Evolutionary conservation across 176 grass and related monocot species (phyloP).

Genomic region (Cenchrus fungigraminus): DNA sequence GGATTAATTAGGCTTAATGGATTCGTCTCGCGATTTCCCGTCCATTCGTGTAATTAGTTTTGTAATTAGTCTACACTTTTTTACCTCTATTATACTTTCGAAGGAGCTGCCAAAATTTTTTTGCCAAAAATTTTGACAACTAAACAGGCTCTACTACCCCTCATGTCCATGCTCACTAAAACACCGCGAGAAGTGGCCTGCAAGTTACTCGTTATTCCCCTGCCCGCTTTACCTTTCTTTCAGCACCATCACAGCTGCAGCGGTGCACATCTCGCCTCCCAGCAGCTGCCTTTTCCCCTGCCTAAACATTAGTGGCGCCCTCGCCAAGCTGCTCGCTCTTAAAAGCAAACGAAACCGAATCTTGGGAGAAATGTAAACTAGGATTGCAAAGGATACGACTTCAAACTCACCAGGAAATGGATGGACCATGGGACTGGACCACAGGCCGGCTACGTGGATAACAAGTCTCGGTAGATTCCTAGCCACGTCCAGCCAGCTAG

Average conservation of each 20-base stretch:
- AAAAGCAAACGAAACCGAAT: conserved; percentile 49
- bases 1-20: too few species aligned
- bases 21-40: too few species aligned
- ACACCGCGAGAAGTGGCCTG: conserved; percentile 57
- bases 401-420: conserved; percentile 51
- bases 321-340: conserved; percentile 43
- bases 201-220: conserved; percentile 63
- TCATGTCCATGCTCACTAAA: not conserved
- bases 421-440: not conserved
- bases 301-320: conserved; percentile 49
- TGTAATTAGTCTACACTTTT: too few species aligned
- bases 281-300: conserved; percentile 9
- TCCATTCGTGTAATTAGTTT: too few species aligned
- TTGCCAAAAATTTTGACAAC: too few species aligned
- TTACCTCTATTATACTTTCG: too few species aligned
- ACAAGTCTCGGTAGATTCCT: conserved; percentile 62
- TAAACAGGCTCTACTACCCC: too few species aligned
- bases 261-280: not conserved
- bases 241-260: conserved; percentile 35
- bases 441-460: conserved; percentile 46
- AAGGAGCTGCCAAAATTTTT: too few species aligned
- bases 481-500: conserved; percentile 33
- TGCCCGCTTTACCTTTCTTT: conserved; percentile 55
- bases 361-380: conserved; percentile 57
- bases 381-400: conserved; percentile 62